These are phyloP conservation scores for Calycina herbarum DNA, from an alignment of 2,329 filamentous ascomycete genomes.

Conservation along the genomic window DNA sequence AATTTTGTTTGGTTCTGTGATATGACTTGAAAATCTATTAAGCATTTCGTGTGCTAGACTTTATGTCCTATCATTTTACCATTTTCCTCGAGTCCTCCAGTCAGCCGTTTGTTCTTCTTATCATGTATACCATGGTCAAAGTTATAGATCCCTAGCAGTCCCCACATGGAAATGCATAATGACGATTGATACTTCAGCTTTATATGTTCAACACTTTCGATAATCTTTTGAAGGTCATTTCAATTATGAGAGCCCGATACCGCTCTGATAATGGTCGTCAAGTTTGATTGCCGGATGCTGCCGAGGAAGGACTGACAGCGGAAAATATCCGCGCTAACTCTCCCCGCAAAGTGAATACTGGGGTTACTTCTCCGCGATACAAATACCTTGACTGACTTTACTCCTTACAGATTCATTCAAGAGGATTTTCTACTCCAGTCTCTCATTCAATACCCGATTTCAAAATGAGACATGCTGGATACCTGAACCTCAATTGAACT, in stretches of 20 bases:
- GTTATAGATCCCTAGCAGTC: no score
- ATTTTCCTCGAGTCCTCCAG: no score
- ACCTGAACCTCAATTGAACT: no score
- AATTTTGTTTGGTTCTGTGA: not conserved
- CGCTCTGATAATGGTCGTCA: not conserved
- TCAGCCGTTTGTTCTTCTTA: not conserved
- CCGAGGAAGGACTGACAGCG: not conserved
- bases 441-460: no score
- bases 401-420: no score
- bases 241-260: not conserved
- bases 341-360: not conserved
- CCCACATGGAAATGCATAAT: no score
- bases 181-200: no score
- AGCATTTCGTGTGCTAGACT: not conserved
- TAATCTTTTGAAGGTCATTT: not conserved
- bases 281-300: not conserved
- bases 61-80: no score
- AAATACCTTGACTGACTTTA: no score
- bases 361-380: not conserved
- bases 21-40: not conserved
- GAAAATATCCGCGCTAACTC: not conserved
- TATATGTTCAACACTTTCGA: not conserved
- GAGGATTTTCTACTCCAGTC: no score
- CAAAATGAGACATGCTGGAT: no score
- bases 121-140: no score